Evolutionary conservation across 306 rosid genomes (phyloP).

Genomic region (Canavalia ensiformis): DNA sequence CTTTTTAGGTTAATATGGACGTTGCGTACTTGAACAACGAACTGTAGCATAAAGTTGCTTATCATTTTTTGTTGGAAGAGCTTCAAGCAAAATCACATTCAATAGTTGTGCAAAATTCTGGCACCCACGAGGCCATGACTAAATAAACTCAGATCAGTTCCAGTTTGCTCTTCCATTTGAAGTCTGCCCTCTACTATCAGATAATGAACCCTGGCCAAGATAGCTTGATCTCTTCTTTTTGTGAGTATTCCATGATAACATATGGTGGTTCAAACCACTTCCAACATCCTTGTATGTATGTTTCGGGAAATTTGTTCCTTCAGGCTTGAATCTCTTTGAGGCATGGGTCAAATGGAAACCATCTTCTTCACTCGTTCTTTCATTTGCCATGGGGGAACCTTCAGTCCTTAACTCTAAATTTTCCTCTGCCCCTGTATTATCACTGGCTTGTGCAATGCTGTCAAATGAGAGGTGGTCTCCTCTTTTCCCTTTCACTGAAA

Average conservation of each 20-base stretch:
- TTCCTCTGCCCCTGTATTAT: conserved; percentile 58
- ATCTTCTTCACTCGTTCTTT: conserved; percentile 75
- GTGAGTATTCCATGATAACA: conserved; percentile 85
- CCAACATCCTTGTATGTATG: conserved; percentile 60
- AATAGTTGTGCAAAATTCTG: conserved; percentile 33
- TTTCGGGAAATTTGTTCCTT: conserved; percentile 57
- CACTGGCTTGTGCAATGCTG: conserved; percentile 56
- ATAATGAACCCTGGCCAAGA: conserved; percentile 61
- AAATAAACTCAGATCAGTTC: conserved; percentile 57
- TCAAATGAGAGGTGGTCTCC: conserved; percentile 62
- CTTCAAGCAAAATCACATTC: conserved; percentile 35
- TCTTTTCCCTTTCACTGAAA: conserved; percentile 67
- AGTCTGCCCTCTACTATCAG: conserved; percentile 74
- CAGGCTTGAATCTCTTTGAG: conserved; percentile 71
- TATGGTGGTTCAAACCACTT: conserved; percentile 65
- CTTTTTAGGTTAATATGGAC: conserved; percentile 20
- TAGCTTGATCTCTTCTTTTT: conserved; percentile 90
- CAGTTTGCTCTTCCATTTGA: conserved; percentile 79
- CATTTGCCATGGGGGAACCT: conserved; percentile 54
- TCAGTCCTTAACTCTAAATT: conserved; percentile 57
- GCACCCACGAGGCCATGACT: conserved; percentile 31
- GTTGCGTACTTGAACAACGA: conserved; percentile 28
- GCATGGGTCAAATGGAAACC: conserved; percentile 56
- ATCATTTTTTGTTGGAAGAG: conserved; percentile 29
- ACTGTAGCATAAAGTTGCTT: conserved; percentile 27